phyloP scores from a whole-genome alignment of 2,329 filamentous ascomycete species.

The Ophiostoma angusticollis region DNA sequence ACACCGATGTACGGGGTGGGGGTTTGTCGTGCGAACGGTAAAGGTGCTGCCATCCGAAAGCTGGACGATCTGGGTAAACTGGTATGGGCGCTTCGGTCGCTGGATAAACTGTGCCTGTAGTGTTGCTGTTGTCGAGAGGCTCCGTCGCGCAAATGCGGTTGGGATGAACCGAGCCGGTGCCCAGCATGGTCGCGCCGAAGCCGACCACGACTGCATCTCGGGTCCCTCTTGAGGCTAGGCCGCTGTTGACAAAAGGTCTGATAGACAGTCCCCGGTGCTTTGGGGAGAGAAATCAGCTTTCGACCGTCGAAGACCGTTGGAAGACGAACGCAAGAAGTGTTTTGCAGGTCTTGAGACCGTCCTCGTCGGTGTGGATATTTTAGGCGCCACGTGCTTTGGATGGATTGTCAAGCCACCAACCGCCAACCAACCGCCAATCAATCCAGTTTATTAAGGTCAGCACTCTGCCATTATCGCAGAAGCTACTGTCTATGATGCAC shows the following conservation, averaged over 20 bases:
- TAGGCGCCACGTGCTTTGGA: too few relatives aligned
- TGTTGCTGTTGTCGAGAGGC: conserved; percentile 27
- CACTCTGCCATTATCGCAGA: too few relatives aligned
- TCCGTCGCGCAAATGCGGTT: conserved; percentile 14
- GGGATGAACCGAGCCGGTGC: background rate
- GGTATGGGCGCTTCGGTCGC: conserved; percentile 85
- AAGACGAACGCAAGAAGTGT: too few relatives aligned
- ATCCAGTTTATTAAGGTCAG: too few relatives aligned
- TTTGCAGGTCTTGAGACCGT: too few relatives aligned
- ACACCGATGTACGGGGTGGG: conserved; percentile 43
- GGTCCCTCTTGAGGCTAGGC: conserved; percentile 1
- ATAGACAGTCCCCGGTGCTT: too few relatives aligned
- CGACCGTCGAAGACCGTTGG: too few relatives aligned
- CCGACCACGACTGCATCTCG: background rate
- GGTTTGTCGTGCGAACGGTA: conserved; percentile 65
- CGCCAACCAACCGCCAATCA: too few relatives aligned
- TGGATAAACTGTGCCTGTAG: conserved; percentile 75
- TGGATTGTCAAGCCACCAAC: too few relatives aligned
- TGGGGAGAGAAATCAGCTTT: too few relatives aligned
- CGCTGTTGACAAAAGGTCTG: conserved; percentile 30
- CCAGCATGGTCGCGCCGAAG: background rate
- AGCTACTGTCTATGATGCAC: too few relatives aligned
- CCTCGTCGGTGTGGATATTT: too few relatives aligned
- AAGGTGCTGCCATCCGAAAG: conserved; percentile 84
- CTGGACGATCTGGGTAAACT: conserved; percentile 91